phyloP scores from a whole-genome alignment of 1,284 basidiomycete species.

The Singerocomus inundabilis region DNA sequence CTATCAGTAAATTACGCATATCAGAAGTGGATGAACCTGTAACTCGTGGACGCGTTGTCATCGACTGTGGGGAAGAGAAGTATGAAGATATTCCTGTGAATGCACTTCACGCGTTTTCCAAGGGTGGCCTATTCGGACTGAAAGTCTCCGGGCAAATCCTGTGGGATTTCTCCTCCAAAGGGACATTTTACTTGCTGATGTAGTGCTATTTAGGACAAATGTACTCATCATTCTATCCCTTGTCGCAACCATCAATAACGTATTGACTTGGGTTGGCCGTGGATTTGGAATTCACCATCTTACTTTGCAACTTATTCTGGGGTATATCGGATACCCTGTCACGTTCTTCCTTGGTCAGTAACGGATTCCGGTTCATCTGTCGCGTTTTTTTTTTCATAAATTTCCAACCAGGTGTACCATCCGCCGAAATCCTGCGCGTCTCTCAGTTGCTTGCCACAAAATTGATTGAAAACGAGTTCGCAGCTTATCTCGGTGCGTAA shows the following conservation, averaged over 20 bases:
- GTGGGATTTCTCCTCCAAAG: conserved; percentile 40
- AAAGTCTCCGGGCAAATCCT: conserved; percentile 83
- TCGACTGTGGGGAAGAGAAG: conserved; percentile 71
- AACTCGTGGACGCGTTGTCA: conserved; percentile 76
- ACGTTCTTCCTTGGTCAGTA: conserved; percentile 71
- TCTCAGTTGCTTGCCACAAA: conserved; percentile 85
- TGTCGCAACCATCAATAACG: conserved; percentile 78
- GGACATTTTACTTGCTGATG: conserved; percentile 2
- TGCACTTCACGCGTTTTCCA: conserved; percentile 84
- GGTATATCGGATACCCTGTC: conserved; percentile 87
- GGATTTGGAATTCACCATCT: conserved; percentile 83
- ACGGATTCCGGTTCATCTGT: not conserved
- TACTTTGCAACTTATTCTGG: conserved; percentile 81
- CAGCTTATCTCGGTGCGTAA: conserved; percentile 60
- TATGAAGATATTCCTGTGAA: conserved; percentile 61
- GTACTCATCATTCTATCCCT: conserved; percentile 80
- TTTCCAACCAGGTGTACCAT: conserved; percentile 58
- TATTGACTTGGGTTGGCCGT: conserved; percentile 86
- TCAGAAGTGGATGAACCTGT: conserved; percentile 85
- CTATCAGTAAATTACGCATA: conserved; percentile 83
- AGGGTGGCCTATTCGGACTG: conserved; percentile 85
- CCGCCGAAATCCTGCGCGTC: conserved; percentile 68
- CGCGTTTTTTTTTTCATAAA: conserved; percentile 3
- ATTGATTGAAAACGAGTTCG: conserved; percentile 86
- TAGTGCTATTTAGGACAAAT: conserved; percentile 52